These are phyloP conservation scores for Toxicodendron radicans DNA, from an alignment of 345 rosid genomes.

Conservation along the genomic window DNA sequence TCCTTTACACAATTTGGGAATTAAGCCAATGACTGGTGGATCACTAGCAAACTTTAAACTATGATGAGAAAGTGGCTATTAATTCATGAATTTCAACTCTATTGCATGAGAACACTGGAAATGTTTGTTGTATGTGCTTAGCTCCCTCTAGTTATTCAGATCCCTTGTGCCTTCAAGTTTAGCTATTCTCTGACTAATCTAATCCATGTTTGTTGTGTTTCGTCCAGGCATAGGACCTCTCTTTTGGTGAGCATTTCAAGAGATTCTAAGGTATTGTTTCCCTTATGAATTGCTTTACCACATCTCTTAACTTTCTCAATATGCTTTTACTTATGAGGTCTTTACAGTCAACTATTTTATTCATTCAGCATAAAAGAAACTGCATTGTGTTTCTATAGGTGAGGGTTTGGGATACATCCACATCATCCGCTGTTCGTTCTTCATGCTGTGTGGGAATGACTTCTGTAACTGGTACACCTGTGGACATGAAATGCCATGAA, in stretches of 20 bases:
- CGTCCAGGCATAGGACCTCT: conserved; percentile 50
- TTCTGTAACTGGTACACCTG: conserved; percentile 44
- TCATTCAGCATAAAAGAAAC: background rate
- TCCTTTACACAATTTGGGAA: background rate
- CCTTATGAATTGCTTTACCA: background rate
- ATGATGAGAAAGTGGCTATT: background rate
- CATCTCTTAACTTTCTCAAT: background rate
- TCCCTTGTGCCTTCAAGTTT: background rate
- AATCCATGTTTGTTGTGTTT: background rate
- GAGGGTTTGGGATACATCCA: conserved; percentile 65
- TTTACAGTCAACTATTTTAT: background rate
- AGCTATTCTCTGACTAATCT: background rate
- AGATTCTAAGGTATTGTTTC: conserved; percentile 57
- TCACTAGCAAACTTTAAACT: background rate
- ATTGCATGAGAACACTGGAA: background rate
- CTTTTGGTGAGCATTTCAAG: conserved; percentile 55
- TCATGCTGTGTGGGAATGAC: conserved; percentile 73
- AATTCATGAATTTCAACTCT: background rate
- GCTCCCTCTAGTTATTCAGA: background rate
- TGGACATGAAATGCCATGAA: conserved; percentile 59
- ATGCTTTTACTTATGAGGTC: background rate
- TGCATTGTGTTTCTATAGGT: conserved; percentile 35
- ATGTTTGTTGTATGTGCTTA: background rate
- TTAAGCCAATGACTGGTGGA: background rate
- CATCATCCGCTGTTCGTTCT: conserved; percentile 51